Conservation (phyloP, 78 protist genomes). For the Acrasis kona region DNA sequence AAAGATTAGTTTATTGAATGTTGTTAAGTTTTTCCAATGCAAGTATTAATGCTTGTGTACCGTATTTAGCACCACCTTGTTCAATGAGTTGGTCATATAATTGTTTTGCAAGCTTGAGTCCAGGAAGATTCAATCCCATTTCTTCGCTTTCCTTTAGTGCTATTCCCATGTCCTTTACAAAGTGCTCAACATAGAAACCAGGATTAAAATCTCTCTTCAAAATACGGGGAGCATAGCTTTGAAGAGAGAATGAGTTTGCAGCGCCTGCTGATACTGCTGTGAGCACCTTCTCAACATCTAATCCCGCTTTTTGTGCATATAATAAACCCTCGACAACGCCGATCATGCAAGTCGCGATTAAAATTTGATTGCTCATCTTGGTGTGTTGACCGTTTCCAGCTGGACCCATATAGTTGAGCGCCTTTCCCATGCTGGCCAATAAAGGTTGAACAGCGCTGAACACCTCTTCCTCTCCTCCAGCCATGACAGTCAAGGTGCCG, state of each 20-base stretch:
- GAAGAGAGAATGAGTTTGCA: constrained; percentile 43
- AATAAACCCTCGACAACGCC: constrained; percentile 45
- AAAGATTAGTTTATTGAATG: no score
- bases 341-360: constrained; percentile 16
- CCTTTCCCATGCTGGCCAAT: constrained; percentile 31
- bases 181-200: constrained; percentile 68
- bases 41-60: constrained; percentile 55
- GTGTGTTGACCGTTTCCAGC: constrained; percentile 64
- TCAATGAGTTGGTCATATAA: constrained; percentile 17
- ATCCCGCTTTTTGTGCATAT: constrained; percentile 48
- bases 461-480: constrained; percentile 32
- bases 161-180: constrained; percentile 70
- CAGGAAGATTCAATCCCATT: constrained; percentile 47
- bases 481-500: constrained; percentile 39
- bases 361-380: constrained; percentile 53
- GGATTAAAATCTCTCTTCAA: constrained; percentile 46
- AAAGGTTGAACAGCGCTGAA: constrained; percentile 3
- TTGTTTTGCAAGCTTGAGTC: constrained; percentile 31
- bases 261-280: constrained; percentile 48
- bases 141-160: constrained; percentile 25
- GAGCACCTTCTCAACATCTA: constrained; percentile 26
- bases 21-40: constrained; percentile 44
- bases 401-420: constrained; percentile 9
- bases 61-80: constrained; percentile 34
- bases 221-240: constrained; percentile 33